Percentiles rank a stretch among this genome's conserved stretches.
Evolutionary conservation across 768 basidiomycete genomes (phyloP).

Genomic region (Boletus eberwhitei): DNA sequence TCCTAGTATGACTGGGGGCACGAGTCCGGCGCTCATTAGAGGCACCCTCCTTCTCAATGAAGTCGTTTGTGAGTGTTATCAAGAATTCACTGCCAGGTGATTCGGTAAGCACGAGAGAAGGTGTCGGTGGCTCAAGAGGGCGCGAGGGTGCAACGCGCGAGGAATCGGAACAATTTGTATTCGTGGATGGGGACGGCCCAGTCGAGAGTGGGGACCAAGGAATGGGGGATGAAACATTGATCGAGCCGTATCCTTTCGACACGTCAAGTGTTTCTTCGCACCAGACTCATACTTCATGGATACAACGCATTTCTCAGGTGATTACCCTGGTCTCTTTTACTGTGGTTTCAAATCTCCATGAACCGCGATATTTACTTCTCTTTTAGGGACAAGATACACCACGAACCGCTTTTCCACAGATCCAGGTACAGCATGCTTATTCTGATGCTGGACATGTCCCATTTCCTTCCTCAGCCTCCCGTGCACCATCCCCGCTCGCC

Average conservation of each 20-base stretch:
- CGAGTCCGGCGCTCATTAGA: constrained; percentile 12
- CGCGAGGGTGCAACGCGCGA: background rate
- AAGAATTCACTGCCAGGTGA: constrained; percentile 18
- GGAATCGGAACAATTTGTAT: constrained; percentile 24
- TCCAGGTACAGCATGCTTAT: constrained; percentile 22
- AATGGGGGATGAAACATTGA: constrained; percentile 16
- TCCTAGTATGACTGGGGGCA: background rate
- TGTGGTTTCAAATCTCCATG: background rate
- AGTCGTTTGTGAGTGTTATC: constrained; percentile 20
- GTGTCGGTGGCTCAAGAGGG: background rate
- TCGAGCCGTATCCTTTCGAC: constrained; percentile 24
- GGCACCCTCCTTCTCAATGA: constrained; percentile 22
- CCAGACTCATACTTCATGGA: constrained; percentile 10
- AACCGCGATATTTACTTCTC: background rate
- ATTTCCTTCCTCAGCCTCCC: constrained; percentile 2
- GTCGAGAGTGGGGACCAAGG: constrained; percentile 3
- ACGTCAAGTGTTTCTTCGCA: constrained; percentile 22
- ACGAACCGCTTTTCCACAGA: constrained; percentile 19
- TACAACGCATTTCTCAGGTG: constrained; percentile 15
- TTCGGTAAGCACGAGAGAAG: constrained; percentile 4
- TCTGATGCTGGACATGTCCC: constrained; percentile 19
- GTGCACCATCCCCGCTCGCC: constrained; percentile 23
- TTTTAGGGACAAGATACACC: constrained; percentile 17
- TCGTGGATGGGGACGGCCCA: constrained; percentile 22
- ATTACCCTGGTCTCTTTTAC: background rate